Conservation (phyloP, 2,329 filamentous ascomycete genomes). For the Colletotrichum tropicicola region DNA sequence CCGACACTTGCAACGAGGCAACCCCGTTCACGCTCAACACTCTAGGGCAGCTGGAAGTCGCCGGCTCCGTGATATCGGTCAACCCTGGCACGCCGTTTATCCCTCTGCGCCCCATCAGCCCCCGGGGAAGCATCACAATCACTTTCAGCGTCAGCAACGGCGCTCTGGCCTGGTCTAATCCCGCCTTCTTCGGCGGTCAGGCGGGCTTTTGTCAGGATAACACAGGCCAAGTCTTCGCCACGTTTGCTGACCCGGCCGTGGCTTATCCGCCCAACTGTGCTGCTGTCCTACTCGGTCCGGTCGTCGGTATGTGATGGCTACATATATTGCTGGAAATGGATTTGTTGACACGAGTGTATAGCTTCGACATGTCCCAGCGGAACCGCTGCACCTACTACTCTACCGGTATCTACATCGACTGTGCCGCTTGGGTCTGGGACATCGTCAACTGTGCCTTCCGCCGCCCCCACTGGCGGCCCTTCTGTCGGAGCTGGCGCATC, state of each 20-base stretch:
- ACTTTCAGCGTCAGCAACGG: slow-evolving; percentile 18
- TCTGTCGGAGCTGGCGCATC: no score
- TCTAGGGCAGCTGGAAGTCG: slow-evolving; percentile 13
- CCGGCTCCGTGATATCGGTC: background rate
- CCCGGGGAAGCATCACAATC: slow-evolving; percentile 5
- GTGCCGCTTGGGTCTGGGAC: background rate
- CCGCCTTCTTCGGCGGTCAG: slow-evolving; percentile 16
- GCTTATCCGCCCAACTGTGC: slow-evolving; percentile 17
- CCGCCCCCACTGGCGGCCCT: no score
- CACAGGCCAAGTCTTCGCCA: slow-evolving; percentile 8
- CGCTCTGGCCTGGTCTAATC: slow-evolving; percentile 13
- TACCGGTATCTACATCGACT: background rate
- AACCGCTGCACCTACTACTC: background rate
- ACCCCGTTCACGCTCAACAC: background rate
- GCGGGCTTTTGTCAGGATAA: slow-evolving; percentile 28
- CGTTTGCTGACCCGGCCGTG: slow-evolving; percentile 18
- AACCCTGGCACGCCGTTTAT: slow-evolving; percentile 21
- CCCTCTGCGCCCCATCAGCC: slow-evolving; percentile 1
- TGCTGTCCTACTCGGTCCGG: background rate
- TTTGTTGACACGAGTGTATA: background rate
- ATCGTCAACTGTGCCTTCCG: no score
- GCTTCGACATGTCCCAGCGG: background rate
- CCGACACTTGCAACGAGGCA: background rate
- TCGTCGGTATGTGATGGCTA: slow-evolving; percentile 8
- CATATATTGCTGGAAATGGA: background rate